Evolutionary conservation across 768 basidiomycete genomes (phyloP), one percentile per base, ranked within the genome.

Genomic region (Psilocybe sp.): DNA sequence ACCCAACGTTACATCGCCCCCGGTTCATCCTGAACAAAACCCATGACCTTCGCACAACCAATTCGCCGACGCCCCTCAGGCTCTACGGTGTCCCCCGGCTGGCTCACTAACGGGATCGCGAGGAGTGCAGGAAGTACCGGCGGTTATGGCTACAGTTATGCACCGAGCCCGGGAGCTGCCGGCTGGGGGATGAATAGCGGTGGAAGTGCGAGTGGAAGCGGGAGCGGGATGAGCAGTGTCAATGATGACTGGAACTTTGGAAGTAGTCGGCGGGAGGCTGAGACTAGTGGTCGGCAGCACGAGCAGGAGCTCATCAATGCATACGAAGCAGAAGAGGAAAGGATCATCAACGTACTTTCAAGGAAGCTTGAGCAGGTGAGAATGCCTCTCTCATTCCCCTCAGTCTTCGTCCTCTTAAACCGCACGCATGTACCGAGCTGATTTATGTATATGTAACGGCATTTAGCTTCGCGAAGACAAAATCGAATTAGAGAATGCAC

Each of bases 291-390:
- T 15, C 46, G 56, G 13, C 48, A 47, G 23, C 55, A 57, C 14
- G 55, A 85, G 59, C 89, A 92, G 62, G 85, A 81, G 46, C 74
- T 92, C 62, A 92, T 92, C 62, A 91, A 92, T 66, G 86, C 87
- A 16, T 92, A 91, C 64, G 90, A 92, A 59, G 91, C 90, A 10
- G 90, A 93, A 67, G 89, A 93, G 68, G 91, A 93, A 64, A 82
- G 89, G 40, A 91, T 93, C 47, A 87, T 90, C 56, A 92, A 91
- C 52, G 74, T 87, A 6, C 70, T 93, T 47, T 91, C 87, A 20
- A 76, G 89, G 57, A 93, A 92, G 64, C 74, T 93, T 45, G 89
- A 92, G 69, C 79, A 88, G 84, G 91, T 88, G 51, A 46, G 75
- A 64, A 15, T 36, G 15, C 16, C 18, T 23, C 14, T 31, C 15